Evolutionary conservation across 2,329 filamentous ascomycete species (phyloP).

Genomic region (Paecilomyces fulvus): DNA sequence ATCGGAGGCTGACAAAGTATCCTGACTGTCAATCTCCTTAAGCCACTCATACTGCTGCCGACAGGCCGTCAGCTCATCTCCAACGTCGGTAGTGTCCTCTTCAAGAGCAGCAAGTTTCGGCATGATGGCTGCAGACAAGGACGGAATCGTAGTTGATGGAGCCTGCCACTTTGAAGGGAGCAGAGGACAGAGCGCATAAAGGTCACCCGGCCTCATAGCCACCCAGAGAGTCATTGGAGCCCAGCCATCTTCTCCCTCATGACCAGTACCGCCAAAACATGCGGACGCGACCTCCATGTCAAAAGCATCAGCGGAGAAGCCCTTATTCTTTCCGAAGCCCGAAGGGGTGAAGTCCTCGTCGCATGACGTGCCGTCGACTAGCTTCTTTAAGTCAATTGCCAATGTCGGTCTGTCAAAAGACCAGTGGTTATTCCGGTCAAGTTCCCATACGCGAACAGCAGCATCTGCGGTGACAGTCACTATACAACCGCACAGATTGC

Average conservation of each 20-base stretch:
- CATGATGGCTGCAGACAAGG: constrained; percentile 73
- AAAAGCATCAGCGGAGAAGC: constrained; percentile 79
- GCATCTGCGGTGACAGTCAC: constrained; percentile 86
- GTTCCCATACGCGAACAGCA: constrained; percentile 81
- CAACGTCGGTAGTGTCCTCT: constrained; percentile 32
- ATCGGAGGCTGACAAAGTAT: constrained; percentile 35
- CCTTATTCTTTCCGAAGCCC: constrained; percentile 62
- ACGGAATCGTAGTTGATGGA: constrained; percentile 66
- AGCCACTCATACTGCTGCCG: constrained; percentile 55
- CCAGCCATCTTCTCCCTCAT: constrained; percentile 60
- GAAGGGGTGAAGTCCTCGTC: constrained; percentile 79
- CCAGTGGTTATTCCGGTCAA: constrained; percentile 74
- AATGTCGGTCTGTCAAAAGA: constrained; percentile 78
- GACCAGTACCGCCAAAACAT: constrained; percentile 68
- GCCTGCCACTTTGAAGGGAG: constrained; percentile 80
- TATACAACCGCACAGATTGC: constrained; percentile 61
- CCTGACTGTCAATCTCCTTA: constrained; percentile 46
- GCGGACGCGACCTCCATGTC: constrained; percentile 93
- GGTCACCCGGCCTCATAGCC: constrained; percentile 86
- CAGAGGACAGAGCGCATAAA: constrained; percentile 88
- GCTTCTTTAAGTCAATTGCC: constrained; percentile 78
- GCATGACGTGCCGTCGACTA: constrained; percentile 72
- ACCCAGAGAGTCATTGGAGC: constrained; percentile 94
- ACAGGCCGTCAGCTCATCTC: constrained; percentile 38
- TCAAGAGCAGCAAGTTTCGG: constrained; percentile 51